These are phyloP conservation scores for Tolypocladium ophioglossoides DNA, from an alignment of 2,329 filamentous ascomycete species.

Conservation along the genomic window DNA sequence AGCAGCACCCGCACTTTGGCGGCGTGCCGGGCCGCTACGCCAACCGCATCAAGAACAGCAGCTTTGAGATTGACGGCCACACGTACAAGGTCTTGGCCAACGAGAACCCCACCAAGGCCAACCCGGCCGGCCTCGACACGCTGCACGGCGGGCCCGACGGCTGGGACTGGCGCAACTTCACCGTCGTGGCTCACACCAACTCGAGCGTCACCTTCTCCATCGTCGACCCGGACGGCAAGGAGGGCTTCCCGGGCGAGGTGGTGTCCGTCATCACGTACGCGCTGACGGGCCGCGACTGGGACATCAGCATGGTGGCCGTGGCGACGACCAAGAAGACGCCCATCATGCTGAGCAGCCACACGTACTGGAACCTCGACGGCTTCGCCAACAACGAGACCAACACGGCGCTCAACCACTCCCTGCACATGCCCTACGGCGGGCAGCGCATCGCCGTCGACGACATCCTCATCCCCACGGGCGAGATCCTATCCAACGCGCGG, in stretches of 20 bases:
- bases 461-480: conserved; percentile 65
- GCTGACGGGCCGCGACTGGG: conserved; percentile 54
- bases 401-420: conserved; percentile 57
- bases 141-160: conserved; percentile 61
- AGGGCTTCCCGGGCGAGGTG: conserved; percentile 73
- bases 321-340: conserved; percentile 66
- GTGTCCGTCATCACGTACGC: conserved; percentile 66
- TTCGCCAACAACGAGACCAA: conserved; percentile 63
- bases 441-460: conserved; percentile 58
- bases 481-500: conserved; percentile 57
- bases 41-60: conserved; percentile 71
- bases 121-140: conserved; percentile 48
- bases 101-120: conserved; percentile 43
- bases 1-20: conserved; percentile 60
- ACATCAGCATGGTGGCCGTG: conserved; percentile 61
- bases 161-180: conserved; percentile 73
- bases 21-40: conserved; percentile 67
- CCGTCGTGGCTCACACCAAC: conserved; percentile 55
- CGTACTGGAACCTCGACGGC: conserved; percentile 77
- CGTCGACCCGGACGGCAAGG: conserved; percentile 59
- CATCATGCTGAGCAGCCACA: conserved; percentile 67
- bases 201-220: conserved; percentile 66
- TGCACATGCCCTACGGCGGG: conserved; percentile 63
- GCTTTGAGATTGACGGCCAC: conserved; percentile 55
- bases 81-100: conserved; percentile 51